These are phyloP conservation scores for Galerina sulciceps DNA, from an alignment of 768 basidiomycete species.

Conservation along the genomic window DNA sequence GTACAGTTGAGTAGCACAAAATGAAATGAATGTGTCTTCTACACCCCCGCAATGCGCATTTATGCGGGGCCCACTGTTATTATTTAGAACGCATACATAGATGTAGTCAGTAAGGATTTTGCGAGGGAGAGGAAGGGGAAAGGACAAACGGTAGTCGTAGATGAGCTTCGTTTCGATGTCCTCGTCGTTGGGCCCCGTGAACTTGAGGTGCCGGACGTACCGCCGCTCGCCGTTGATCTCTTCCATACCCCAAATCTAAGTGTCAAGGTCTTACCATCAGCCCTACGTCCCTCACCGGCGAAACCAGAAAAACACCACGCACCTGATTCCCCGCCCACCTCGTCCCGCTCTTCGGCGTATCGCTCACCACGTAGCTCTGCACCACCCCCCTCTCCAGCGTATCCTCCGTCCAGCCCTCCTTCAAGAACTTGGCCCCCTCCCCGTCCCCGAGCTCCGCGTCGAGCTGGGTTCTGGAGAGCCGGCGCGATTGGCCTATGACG, in stretches of 20 bases:
- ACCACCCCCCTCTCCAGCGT: constrained; percentile 49
- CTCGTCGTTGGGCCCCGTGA: constrained; percentile 62
- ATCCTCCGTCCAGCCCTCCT: constrained; percentile 49
- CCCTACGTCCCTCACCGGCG: constrained; percentile 48
- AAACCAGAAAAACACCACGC: constrained; percentile 37
- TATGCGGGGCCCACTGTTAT: no score
- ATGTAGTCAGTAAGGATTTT: no score
- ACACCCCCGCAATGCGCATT: no score
- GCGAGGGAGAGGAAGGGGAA: no score
- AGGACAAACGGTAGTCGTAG: constrained; percentile 69
- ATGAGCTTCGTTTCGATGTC: constrained; percentile 60
- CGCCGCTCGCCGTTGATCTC: constrained; percentile 60
- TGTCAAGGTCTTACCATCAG: constrained; percentile 36
- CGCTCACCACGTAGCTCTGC: constrained; percentile 54
- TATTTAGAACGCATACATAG: no score
- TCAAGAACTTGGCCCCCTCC: constrained; percentile 50
- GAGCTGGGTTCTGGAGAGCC: constrained; percentile 19
- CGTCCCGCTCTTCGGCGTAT: constrained; percentile 62
- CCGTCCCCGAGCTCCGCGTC: constrained; percentile 40
- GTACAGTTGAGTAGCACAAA: no score
- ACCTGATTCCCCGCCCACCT: constrained; percentile 74
- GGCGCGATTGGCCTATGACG: constrained; percentile 57
- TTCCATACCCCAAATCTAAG: constrained; percentile 67
- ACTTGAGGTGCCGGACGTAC: constrained; percentile 63
- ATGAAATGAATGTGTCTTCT: no score